Evolutionary conservation across 371 early-diverging fungal genomes (phyloP).

Genomic region (Mucor velutinosus): DNA sequence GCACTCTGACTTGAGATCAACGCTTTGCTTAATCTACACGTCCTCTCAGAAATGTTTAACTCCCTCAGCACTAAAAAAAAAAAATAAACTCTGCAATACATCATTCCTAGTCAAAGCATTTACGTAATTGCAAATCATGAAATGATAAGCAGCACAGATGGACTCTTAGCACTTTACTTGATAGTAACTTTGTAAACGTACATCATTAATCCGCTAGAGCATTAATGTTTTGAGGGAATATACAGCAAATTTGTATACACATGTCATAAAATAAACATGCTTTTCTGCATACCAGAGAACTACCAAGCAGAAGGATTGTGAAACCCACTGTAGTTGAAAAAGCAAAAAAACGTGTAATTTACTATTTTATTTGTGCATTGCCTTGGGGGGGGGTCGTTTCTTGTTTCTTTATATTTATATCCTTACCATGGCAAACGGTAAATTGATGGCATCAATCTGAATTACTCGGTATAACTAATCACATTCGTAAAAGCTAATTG

Average conservation of each 20-base stretch:
- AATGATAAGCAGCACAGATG: not conserved
- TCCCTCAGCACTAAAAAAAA: no score
- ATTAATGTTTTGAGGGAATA: not conserved
- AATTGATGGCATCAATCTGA: not conserved
- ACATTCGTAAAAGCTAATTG: constrained; percentile 11
- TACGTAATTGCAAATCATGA: not conserved
- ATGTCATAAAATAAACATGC: not conserved
- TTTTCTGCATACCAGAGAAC: not conserved
- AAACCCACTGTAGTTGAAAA: constrained; percentile 1
- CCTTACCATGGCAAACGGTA: not conserved
- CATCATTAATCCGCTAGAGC: not conserved
- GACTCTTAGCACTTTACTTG: not conserved
- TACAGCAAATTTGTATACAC: not conserved
- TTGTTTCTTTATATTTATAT: not conserved
- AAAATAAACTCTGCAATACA: not conserved
- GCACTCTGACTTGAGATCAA: no score
- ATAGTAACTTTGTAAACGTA: not conserved
- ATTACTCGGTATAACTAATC: not conserved
- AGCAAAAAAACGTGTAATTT: constrained; percentile 1
- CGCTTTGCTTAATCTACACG: no score
- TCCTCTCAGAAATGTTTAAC: not conserved
- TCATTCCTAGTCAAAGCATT: not conserved
- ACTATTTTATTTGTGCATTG: not conserved
- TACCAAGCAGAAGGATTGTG: not conserved
- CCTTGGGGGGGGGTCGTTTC: not conserved